Conservation (phyloP, 179 eudicot genomes). For the Nepenthes alata region DNA sequence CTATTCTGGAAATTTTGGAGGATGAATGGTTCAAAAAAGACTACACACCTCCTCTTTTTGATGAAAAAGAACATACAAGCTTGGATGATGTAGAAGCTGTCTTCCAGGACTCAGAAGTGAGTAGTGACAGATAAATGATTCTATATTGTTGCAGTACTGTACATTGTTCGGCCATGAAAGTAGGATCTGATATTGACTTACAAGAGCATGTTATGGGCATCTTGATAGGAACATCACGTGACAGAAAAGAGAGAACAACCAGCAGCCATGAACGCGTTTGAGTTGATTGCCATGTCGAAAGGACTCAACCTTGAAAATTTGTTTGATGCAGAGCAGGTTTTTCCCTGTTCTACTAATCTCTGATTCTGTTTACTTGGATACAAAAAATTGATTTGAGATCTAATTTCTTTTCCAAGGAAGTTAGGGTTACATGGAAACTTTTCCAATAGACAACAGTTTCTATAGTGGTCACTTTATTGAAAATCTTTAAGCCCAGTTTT, state of each 20-base stretch:
- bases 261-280: conserved; percentile 85
- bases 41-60: conserved; percentile 63
- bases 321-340: conserved; percentile 68
- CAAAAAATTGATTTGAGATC: too few species aligned
- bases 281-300: conserved; percentile 84
- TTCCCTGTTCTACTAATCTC: too few species aligned
- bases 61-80: conserved; percentile 64
- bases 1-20: conserved; percentile 59
- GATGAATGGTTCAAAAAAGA: conserved; percentile 82
- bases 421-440: too few species aligned
- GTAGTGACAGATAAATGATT: conserved; percentile 12
- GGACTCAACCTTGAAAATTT: conserved; percentile 87
- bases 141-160: not conserved
- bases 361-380: too few species aligned
- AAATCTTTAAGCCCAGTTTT: not conserved
- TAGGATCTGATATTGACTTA: not conserved
- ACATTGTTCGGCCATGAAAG: not conserved
- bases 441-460: not conserved
- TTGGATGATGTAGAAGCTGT: conserved; percentile 96
- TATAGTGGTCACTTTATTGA: not conserved
- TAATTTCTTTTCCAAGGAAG: too few species aligned
- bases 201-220: conserved; percentile 6
- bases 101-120: conserved; percentile 80
- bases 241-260: conserved; percentile 71
- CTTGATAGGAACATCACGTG: conserved; percentile 66